Evolutionary conservation across 2,329 filamentous ascomycete genomes (phyloP).

Genomic region (Pseudogymnoascus sp.): DNA sequence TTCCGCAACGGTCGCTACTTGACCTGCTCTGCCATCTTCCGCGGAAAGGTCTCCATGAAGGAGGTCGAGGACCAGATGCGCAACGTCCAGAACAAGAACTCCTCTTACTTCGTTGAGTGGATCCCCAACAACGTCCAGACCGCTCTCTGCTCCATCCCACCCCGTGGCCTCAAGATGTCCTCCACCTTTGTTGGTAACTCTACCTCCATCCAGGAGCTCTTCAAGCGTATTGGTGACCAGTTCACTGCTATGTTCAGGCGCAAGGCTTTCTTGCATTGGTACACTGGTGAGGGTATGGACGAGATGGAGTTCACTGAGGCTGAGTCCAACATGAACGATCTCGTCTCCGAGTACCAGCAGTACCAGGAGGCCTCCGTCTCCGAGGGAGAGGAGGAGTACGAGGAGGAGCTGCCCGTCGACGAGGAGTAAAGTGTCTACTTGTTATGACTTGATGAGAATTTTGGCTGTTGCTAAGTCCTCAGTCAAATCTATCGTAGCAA

Average conservation of each 20-base stretch:
- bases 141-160: conserved; percentile 96
- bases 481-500: conserved; percentile 8
- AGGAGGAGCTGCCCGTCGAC: conserved; percentile 66
- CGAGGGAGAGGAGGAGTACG: conserved; percentile 92
- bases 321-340: conserved; percentile 99
- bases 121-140: conserved; percentile 99
- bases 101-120: conserved; percentile 99
- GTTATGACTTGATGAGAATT: conserved; percentile 8
- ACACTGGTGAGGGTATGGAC: conserved; percentile 99
- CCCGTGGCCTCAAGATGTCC: conserved; percentile 97
- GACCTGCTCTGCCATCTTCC: conserved; percentile 99
- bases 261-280: conserved; percentile 99
- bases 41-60: conserved; percentile 99
- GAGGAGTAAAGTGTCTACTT: conserved; percentile 45
- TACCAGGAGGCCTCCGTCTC: conserved; percentile 99
- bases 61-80: conserved; percentile 99
- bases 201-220: conserved; percentile 98
- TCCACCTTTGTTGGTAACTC: conserved; percentile 99
- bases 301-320: conserved; percentile 99
- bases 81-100: conserved; percentile 99
- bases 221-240: conserved; percentile 99
- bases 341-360: conserved; percentile 99
- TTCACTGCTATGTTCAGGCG: conserved; percentile 99
- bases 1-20: conserved; percentile 99
- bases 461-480: conserved; percentile 7